These are phyloP conservation scores for Acacia pycnantha DNA, from an alignment of 331 rosid genomes.

Conservation along the genomic window DNA sequence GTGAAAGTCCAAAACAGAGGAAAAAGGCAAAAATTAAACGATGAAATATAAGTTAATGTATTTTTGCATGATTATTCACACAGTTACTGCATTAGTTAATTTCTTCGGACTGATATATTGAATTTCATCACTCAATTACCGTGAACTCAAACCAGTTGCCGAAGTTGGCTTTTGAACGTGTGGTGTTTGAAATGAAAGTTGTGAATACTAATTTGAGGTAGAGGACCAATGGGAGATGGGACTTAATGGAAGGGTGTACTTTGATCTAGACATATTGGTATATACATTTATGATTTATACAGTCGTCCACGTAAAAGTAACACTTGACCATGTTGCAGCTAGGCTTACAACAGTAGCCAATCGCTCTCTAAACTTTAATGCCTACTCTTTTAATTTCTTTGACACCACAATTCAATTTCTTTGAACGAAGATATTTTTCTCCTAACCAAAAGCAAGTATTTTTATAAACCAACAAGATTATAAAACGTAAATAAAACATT, in stretches of 20 bases:
- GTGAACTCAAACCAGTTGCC: background rate
- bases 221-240: background rate
- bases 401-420: constrained; percentile 21
- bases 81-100: background rate
- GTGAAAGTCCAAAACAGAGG: background rate
- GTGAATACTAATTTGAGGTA: background rate
- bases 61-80: background rate
- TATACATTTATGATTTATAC: background rate
- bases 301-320: background rate
- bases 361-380: constrained; percentile 14
- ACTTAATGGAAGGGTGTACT: background rate
- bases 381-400: background rate
- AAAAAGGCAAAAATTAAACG: background rate
- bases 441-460: background rate
- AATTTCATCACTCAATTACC: background rate
- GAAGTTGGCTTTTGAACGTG: background rate
- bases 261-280: background rate
- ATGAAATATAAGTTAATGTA: background rate
- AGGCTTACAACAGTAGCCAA: constrained; percentile 7
- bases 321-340: background rate
- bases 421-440: constrained; percentile 1
- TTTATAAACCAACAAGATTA: background rate
- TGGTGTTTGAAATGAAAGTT: background rate
- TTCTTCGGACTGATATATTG: background rate
- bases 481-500: background rate